Conservation (phyloP, 305 asterid genomes). For the Solanum hybrid region DNA sequence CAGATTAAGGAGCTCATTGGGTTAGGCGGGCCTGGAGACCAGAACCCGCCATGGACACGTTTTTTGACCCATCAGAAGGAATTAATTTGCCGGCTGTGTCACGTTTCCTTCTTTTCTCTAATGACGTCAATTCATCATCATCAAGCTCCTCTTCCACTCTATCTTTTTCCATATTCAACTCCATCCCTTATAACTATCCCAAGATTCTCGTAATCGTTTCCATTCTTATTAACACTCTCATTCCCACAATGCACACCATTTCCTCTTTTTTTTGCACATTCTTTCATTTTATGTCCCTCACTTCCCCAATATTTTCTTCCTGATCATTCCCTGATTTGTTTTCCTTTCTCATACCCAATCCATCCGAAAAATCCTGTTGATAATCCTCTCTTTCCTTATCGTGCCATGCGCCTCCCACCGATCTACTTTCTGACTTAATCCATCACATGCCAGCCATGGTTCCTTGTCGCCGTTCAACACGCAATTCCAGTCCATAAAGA, state of each 20-base stretch:
- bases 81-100: no score
- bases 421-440: neutral
- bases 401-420: neutral
- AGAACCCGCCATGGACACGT: no score
- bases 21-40: no score
- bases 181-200: neutral
- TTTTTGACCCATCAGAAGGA: no score
- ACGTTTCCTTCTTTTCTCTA: neutral
- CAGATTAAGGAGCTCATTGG: no score
- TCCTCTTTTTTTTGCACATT: neutral
- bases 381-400: neutral
- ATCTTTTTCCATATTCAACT: neutral
- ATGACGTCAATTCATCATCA: no score
- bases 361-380: neutral
- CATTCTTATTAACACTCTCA: neutral
- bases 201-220: neutral
- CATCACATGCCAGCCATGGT: neutral
- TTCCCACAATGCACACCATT: neutral
- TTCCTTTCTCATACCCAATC: neutral
- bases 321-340: neutral
- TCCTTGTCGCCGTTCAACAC: neutral
- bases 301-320: neutral
- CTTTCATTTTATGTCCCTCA: neutral
- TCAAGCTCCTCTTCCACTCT: neutral
- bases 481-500: neutral